Evolutionary conservation across 2,329 filamentous ascomycete genomes (phyloP), one percentile per base, ranked within the genome.

Genomic region (Microsporum ferrugineum): DNA sequence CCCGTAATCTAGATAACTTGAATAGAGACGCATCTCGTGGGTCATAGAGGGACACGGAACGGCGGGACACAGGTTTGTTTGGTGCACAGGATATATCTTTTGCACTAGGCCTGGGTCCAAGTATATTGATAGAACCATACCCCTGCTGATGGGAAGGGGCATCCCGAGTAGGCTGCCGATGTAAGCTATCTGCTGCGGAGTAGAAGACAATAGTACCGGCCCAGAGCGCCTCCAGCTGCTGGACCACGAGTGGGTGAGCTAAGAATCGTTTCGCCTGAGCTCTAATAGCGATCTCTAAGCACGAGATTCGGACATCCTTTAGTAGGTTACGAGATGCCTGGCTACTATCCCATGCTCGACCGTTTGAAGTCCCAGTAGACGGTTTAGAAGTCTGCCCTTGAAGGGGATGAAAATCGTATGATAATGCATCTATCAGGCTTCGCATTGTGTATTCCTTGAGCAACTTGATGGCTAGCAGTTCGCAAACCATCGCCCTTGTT

Each of bases 171-270:
- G 78, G 80, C 56, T 76, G 75, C 49, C 90, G 85, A 72, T 96
- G 92, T 29, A 96, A 77, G 65, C 83, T 88, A 72, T 96, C 91
- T 3, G 90, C 89, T 10, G 87, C 85, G 1, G 90, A 94, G 73
- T 96, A 91, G 70, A 97, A 96, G 66, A 94, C 91, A 65, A 97
- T 94, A 17, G 88, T 92, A 33, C 92, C 92, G 23, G 90, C 92
- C 92, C 92, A 97, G 64, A 97, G 96, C 51, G 91, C 91, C 73
- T 96, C 91, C n/a, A 97, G 80, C 71, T 96, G 91, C 72, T 95
- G 90, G 6, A 96, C 88, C 0, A 96, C 91, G 2, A 96, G 79
- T 0, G 92, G 91, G 70, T 96, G 91, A 6, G 92, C 88, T 3
- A 97, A 79, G 67, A 96, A 95, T 67, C 90, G 87, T 75, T 97